phyloP scores from a whole-genome alignment of 805 yeast genomes.

The Wickerhamomyces hampshirensis region DNA sequence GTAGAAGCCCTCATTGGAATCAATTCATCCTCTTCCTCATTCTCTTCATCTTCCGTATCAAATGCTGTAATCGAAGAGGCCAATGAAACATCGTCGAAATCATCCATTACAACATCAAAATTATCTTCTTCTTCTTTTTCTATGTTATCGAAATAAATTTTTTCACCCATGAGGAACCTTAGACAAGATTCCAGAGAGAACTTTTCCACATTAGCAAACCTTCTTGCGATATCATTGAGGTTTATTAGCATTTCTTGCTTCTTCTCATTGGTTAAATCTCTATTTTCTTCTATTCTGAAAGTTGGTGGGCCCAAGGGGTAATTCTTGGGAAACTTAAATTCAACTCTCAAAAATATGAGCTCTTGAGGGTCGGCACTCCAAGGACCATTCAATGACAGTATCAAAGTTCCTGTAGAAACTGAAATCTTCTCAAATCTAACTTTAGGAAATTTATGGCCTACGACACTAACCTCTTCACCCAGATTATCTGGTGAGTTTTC shows the following conservation, averaged over 20 bases:
- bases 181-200: constrained; percentile 81
- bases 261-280: constrained; percentile 50
- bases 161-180: constrained; percentile 77
- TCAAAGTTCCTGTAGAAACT: constrained; percentile 77
- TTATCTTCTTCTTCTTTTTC: constrained; percentile 34
- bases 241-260: constrained; percentile 45
- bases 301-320: constrained; percentile 66
- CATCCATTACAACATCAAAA: constrained; percentile 29
- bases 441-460: constrained; percentile 86
- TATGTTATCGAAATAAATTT: constrained; percentile 40
- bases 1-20: constrained; percentile 11
- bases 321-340: constrained; percentile 60
- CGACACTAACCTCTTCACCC: constrained; percentile 87
- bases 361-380: constrained; percentile 44
- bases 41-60: constrained; percentile 25
- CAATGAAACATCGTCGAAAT: constrained; percentile 30
- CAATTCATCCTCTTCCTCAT: constrained; percentile 31
- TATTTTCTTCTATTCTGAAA: constrained; percentile 74
- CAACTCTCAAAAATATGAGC: constrained; percentile 62
- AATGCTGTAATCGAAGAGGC: constrained; percentile 15
- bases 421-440: constrained; percentile 82
- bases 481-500: constrained; percentile 52
- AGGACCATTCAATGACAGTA: constrained; percentile 76
- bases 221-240: constrained; percentile 50
- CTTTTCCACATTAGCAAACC: constrained; percentile 49